These are phyloP conservation scores for Rhodotorula kratochvilovae DNA, from an alignment of 768 basidiomycete species.

Conservation along the genomic window DNA sequence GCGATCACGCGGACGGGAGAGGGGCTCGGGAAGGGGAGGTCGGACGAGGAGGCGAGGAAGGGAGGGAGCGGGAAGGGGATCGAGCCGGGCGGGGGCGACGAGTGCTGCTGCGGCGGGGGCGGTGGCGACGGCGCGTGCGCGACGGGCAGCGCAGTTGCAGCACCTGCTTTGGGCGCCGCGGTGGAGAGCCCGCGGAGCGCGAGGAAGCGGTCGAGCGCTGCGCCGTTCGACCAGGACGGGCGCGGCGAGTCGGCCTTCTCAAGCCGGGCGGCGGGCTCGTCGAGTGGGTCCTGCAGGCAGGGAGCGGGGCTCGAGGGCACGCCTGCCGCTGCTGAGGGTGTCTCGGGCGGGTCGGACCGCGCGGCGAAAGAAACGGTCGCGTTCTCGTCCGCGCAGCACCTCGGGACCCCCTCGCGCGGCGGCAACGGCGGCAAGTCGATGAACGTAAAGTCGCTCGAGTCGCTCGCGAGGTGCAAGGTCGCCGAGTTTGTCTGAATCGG, in stretches of 20 bases:
- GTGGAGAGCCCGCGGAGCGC: background rate
- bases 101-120: background rate
- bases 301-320: too few species aligned
- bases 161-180: too few species aligned
- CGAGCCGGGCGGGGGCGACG: background rate
- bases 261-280: background rate
- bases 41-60: background rate
- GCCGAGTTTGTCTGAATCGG: too few species aligned
- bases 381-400: too few species aligned
- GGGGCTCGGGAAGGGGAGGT: background rate
- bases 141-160: background rate
- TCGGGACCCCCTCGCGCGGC: too few species aligned
- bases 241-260: background rate
- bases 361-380: background rate
- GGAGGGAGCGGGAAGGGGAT: background rate
- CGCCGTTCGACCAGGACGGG: background rate
- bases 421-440: background rate
- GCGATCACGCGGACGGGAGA: background rate
- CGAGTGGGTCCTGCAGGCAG: too few species aligned
- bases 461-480: background rate
- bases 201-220: constrained; percentile 11
- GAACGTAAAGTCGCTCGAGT: constrained; percentile 1
- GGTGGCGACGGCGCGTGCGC: too few species aligned
- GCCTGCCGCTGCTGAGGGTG: too few species aligned
- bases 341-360: too few species aligned